These are phyloP conservation scores for Vitis riparia DNA, from an alignment of 164 flowering plant species.

Conservation along the genomic window DNA sequence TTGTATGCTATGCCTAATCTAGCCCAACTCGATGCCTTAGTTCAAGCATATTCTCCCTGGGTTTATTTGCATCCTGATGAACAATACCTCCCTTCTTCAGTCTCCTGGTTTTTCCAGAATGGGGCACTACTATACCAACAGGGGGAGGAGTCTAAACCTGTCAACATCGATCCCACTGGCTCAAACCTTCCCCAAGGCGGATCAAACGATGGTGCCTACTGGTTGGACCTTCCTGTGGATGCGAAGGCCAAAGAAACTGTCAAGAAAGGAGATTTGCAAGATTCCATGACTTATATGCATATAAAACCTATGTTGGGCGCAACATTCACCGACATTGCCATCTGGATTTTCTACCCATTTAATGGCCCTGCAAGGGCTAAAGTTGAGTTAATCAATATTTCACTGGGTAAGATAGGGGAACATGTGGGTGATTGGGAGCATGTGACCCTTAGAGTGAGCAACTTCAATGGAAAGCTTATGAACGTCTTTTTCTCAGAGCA, in stretches of 20 bases:
- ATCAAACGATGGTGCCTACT: conserved; percentile 63
- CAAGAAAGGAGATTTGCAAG: conserved; percentile 58
- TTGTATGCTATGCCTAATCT: conserved; percentile 56
- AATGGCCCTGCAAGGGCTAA: conserved; percentile 58
- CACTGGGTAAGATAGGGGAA: conserved; percentile 48
- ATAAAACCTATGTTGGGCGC: conserved; percentile 74
- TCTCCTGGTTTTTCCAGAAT: conserved; percentile 71
- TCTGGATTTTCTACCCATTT: conserved; percentile 84
- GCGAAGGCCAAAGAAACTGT: conserved; percentile 39
- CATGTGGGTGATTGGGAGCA: conserved; percentile 80
- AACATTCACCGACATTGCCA: conserved; percentile 65
- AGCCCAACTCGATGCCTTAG: conserved; percentile 46
- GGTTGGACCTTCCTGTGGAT: conserved; percentile 80
- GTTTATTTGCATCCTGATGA: conserved; percentile 83
- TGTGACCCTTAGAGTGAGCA: conserved; percentile 53
- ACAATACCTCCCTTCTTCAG: conserved; percentile 66
- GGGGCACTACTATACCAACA: conserved; percentile 58
- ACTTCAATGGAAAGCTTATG: conserved; percentile 45
- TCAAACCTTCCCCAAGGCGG: conserved; percentile 85
- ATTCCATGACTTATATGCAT: conserved; percentile 56
- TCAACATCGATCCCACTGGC: conserved; percentile 49
- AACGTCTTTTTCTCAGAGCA: conserved; percentile 44
- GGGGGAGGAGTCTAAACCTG: conserved; percentile 56
- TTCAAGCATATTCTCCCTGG: conserved; percentile 60
- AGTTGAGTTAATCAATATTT: conserved; percentile 29